Evolutionary conservation across 169 alveolate genomes (phyloP), one percentile per base, ranked within the genome.

Genomic region (Eimeria tenella): DNA sequence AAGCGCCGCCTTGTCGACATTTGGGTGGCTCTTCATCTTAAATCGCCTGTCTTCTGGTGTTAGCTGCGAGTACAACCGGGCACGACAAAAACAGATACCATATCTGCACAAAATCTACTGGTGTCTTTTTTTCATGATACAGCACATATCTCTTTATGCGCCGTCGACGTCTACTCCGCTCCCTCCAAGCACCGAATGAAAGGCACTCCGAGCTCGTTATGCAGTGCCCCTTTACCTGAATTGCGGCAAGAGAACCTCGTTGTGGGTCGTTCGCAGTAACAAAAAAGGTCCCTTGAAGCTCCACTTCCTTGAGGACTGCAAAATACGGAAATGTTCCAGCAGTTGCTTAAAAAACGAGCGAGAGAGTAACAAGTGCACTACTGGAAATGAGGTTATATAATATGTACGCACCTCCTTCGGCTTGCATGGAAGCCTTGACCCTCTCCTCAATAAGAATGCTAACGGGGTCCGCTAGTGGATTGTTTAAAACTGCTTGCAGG

Each of bases 21-120:
- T 95, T 19, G 96, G 96, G 53, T 95, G 96, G 21, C 94, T 94
- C 93, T 95, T 95, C 87, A 75, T 77, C 88, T 89, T 91, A 88
- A 95, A 95, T 15, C 93, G 94, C 58, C 62, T 87, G 87, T 95
- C 94, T 79, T 95, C 95, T 71, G 95, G 96, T 10, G 95, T 84
- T 55, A 94, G 62, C 96, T 93, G 91, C 21, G 23, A 31, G 50
- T 0, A 42, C 19, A 3, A 62, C 42, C 3, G 42, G 23, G 70
- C 52, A 52, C 42, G 42, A 31, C 42, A 31, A 31, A 31, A 31
- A 31, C 42, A 31, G 42, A 0, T 31, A 31, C 42, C 42, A 31
- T 31, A 31, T 31, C 42, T 31, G 42, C 84, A 19, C 52, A 74
- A 74, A 13, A 71, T 11, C 31, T 74, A 31, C 52, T 74, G 63